These are phyloP conservation scores for Camillea tinctor DNA, from an alignment of 2,329 filamentous ascomycete genomes.

Conservation along the genomic window DNA sequence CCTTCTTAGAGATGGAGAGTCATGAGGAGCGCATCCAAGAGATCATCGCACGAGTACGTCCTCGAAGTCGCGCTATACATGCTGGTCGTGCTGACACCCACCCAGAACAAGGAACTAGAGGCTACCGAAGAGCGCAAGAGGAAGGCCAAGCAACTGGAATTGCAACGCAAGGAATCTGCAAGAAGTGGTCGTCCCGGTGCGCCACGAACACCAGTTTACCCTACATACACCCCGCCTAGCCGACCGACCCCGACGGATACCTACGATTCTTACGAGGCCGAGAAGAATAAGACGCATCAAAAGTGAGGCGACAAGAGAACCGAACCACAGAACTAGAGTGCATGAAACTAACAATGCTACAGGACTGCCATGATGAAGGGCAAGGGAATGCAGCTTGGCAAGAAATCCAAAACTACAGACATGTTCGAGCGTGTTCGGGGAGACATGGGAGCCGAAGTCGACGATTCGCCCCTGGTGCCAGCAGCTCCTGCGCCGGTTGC, in stretches of 20 bases:
- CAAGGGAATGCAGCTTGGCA: slow-evolving; percentile 98
- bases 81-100: slow-evolving; percentile 11
- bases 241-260: slow-evolving; percentile 74
- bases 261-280: slow-evolving; percentile 92
- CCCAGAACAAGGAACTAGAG: slow-evolving; percentile 95
- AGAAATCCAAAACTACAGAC: slow-evolving; percentile 96
- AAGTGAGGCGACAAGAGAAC: slow-evolving; percentile 55
- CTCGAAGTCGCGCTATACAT: slow-evolving; percentile 6
- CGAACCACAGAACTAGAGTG: not conserved
- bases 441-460: slow-evolving; percentile 83
- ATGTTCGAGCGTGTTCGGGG: slow-evolving; percentile 96
- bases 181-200: slow-evolving; percentile 66
- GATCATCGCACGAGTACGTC: slow-evolving; percentile 81
- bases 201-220: slow-evolving; percentile 78
- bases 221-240: slow-evolving; percentile 80
- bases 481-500: slow-evolving; percentile 48
- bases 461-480: slow-evolving; percentile 70
- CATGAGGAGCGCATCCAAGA: slow-evolving; percentile 99
- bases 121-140: slow-evolving; percentile 97
- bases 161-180: slow-evolving; percentile 96
- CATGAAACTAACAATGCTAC: slow-evolving; percentile 24
- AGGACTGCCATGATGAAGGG: slow-evolving; percentile 71
- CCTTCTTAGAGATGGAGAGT: slow-evolving; percentile 98
- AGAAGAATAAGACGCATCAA: slow-evolving; percentile 86
- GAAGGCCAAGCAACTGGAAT: slow-evolving; percentile 97